phyloP scores from a whole-genome alignment of 2,329 filamentous ascomycete species.

The Paraphoma sp. region DNA sequence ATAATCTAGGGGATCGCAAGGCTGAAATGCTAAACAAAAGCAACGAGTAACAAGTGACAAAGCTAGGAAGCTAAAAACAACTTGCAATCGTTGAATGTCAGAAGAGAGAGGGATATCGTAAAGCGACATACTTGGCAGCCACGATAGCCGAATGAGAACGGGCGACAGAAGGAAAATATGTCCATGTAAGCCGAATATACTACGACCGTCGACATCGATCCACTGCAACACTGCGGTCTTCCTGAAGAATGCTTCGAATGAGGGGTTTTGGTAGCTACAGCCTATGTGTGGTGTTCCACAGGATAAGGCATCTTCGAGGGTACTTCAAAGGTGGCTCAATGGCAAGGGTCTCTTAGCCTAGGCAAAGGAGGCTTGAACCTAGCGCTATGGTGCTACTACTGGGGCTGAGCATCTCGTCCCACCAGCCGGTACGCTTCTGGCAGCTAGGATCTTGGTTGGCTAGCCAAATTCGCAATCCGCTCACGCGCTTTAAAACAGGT shows the following conservation, averaged over 20 bases:
- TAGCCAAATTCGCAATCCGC: constrained; percentile 38
- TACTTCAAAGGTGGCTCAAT: not conserved
- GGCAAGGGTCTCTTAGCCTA: constrained; percentile 14
- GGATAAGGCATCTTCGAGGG: too few species aligned
- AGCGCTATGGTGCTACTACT: constrained; percentile 31
- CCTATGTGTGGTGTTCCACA: too few species aligned
- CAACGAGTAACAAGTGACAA: not conserved
- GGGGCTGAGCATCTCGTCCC: constrained; percentile 43
- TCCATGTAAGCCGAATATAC: not conserved
- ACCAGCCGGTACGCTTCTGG: constrained; percentile 36
- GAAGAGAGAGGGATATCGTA: too few species aligned
- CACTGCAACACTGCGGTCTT: too few species aligned
- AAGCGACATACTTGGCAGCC: too few species aligned
- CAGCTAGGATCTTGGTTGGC: constrained; percentile 33
- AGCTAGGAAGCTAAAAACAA: not conserved
- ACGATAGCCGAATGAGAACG: too few species aligned
- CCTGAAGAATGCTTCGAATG: too few species aligned
- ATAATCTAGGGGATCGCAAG: not conserved
- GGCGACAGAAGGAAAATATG: not conserved
- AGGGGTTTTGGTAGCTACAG: too few species aligned
- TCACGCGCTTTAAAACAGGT: constrained; percentile 38
- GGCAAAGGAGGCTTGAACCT: constrained; percentile 17
- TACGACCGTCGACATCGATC: too few species aligned
- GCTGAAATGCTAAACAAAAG: not conserved
- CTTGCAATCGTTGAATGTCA: too few species aligned